phyloP scores from a whole-genome alignment of 2,329 filamentous ascomycete genomes.

The Epichloe glyceriae region DNA sequence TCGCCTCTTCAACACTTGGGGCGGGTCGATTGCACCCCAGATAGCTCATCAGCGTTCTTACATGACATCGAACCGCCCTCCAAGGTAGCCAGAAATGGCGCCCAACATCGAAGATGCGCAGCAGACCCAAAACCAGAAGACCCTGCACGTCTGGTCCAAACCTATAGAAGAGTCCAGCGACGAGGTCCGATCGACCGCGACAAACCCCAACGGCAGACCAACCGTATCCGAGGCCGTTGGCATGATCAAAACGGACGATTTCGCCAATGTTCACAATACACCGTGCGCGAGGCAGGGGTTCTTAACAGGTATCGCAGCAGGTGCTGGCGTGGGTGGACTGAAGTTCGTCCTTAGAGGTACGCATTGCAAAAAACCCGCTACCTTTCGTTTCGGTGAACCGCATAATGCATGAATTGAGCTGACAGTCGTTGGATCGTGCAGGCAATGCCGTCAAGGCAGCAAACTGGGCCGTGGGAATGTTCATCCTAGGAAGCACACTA shows the following conservation, averaged over 20 bases:
- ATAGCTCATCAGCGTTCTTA: background rate
- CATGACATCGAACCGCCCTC: slow-evolving; percentile 5
- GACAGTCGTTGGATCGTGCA: slow-evolving; percentile 5
- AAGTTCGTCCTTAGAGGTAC: slow-evolving; percentile 65
- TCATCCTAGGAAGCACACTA: slow-evolving; percentile 53
- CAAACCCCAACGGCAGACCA: slow-evolving; percentile 18
- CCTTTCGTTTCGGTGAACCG: background rate
- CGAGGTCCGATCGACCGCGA: slow-evolving; percentile 7
- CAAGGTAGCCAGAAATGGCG: slow-evolving; percentile 23
- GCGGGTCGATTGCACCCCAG: background rate
- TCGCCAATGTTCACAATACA: slow-evolving; percentile 58
- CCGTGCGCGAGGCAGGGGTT: slow-evolving; percentile 78
- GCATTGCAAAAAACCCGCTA: background rate
- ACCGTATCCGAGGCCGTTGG: slow-evolving; percentile 48
- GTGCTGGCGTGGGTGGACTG: slow-evolving; percentile 61
- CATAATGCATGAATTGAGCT: background rate
- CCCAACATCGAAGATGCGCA: slow-evolving; percentile 16
- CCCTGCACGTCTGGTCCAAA: slow-evolving; percentile 24
- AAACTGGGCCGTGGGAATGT: slow-evolving; percentile 77
- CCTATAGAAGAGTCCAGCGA: slow-evolving; percentile 16
- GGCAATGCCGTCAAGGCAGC: slow-evolving; percentile 38
- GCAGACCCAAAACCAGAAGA: slow-evolving; percentile 17
- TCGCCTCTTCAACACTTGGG: background rate
- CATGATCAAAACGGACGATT: slow-evolving; percentile 55
- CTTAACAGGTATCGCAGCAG: slow-evolving; percentile 69